Base-by-base conservation (phyloP, 2,329 filamentous ascomycete species). In the Scopulariopsis brevicaulis region DNA sequence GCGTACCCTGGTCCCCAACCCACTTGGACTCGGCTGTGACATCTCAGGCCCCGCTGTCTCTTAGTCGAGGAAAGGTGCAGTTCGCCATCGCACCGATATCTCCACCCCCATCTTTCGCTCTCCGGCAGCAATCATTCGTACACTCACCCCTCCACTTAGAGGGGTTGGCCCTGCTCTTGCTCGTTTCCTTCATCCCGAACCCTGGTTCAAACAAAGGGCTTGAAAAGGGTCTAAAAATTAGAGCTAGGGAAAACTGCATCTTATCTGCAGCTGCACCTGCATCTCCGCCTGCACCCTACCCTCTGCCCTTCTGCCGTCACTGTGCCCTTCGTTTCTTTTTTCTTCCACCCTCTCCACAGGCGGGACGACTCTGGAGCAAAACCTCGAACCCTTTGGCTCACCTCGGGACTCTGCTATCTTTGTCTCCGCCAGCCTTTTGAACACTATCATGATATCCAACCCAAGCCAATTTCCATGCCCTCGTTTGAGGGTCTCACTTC, bases 401-500 rank as follows among this genome's bases (percentile, higher is more conserved):
- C 3, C 22, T 50, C 22, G n/a, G 46, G n/a, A 22, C 32, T 37
- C 40, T 32, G n/a, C 52, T 37, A 32, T 20, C 51, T 24, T 22
- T 37, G 20, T 35, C 15, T 22, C 34, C 43, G 48, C 55, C 32
- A 48, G n/a, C 37, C 32, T 37, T 40, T 20, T 37, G 50, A 12
- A 53, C 40, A 65, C 63, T 70, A 73, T 71, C 68, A 73, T 73
- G 71, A 72, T 65, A 69, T 65, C 66, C 63, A 68, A 70, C 67
- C 66, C 64, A 58, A 57, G 55, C 63, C 65, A 62, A 66, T 67
- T 65, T 65, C 67, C 66, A 65, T 73, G 70, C 72, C 70, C 71
- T 64, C 67, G 65, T 63, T 67, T 71, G 71, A 73, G 71, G 62
- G 70, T 73, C 59, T 65, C 71, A 60, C 71, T 70, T 61, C 69